These are phyloP conservation scores for Byssoonygena ceratinophila DNA, from an alignment of 2,329 filamentous ascomycete genomes.

Conservation along the genomic window DNA sequence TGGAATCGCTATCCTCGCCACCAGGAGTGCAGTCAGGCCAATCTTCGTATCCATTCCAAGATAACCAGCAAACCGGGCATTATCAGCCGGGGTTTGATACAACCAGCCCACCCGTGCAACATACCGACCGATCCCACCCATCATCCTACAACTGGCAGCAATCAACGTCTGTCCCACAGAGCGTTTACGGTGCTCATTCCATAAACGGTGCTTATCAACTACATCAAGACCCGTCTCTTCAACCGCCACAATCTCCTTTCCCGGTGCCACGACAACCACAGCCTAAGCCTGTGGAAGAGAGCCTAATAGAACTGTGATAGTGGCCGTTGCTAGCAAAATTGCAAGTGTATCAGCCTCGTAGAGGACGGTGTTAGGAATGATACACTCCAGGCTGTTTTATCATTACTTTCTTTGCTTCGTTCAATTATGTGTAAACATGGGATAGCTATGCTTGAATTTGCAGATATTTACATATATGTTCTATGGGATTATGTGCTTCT, in stretches of 20 bases:
- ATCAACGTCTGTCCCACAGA: neutral
- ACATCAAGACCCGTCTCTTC: neutral
- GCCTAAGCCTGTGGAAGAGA: constrained; percentile 55
- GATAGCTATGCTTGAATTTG: no score
- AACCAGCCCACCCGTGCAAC: neutral
- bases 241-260: constrained; percentile 21
- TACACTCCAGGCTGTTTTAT: no score
- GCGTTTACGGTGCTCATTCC: neutral
- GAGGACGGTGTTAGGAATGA: no score
- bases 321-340: no score
- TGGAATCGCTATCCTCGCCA: neutral
- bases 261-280: constrained; percentile 46
- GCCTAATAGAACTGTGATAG: constrained; percentile 62
- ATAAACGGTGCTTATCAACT: constrained; percentile 17
- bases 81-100: constrained; percentile 1
- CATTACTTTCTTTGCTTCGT: no score
- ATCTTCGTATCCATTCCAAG: neutral
- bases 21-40: neutral
- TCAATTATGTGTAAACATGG: no score
- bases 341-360: no score
- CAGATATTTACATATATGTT: no score
- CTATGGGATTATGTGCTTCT: no score
- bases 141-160: constrained; percentile 6
- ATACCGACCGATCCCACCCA: neutral
- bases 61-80: neutral